Percentiles rank a stretch among this genome's conserved stretches.
Evolutionary conservation across 140 eudicot genomes (phyloP).

Genomic region (Anethum foeniculum): DNA sequence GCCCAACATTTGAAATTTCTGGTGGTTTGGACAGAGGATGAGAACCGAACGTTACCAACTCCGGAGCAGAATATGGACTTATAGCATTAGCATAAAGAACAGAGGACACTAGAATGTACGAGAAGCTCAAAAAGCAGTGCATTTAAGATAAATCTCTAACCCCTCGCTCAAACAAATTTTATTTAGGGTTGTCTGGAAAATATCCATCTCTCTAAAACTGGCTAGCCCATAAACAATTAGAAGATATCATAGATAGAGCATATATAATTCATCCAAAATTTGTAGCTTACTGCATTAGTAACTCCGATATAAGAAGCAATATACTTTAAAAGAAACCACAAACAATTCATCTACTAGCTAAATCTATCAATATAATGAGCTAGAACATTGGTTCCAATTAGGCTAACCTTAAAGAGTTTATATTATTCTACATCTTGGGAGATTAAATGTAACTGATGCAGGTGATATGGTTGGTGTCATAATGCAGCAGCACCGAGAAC

Average conservation of each 20-base stretch:
- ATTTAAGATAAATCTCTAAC: neutral
- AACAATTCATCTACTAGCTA: neutral
- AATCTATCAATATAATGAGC: neutral
- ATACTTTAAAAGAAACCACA: too few species aligned
- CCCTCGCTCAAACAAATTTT: neutral
- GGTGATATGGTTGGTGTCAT: too few species aligned
- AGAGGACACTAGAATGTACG: neutral
- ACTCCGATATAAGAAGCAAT: too few species aligned
- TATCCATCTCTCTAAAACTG: neutral
- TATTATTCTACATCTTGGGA: neutral
- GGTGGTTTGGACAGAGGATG: slow-evolving; percentile 68
- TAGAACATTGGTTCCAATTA: neutral
- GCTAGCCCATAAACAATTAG: neutral
- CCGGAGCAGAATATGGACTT: slow-evolving; percentile 28
- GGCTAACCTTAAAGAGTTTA: neutral
- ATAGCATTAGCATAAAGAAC: neutral
- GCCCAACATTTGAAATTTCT: slow-evolving; percentile 70
- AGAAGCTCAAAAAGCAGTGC: neutral
- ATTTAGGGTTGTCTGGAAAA: neutral
- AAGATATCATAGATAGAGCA: neutral
- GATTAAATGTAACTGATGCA: neutral
- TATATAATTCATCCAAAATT: too few species aligned
- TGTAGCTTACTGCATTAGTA: neutral
- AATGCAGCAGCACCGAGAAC: too few species aligned
- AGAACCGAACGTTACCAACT: slow-evolving; percentile 71